These are phyloP conservation scores for Persicaria tinctoria DNA, from an alignment of 148 eudicot species.

Conservation along the genomic window DNA sequence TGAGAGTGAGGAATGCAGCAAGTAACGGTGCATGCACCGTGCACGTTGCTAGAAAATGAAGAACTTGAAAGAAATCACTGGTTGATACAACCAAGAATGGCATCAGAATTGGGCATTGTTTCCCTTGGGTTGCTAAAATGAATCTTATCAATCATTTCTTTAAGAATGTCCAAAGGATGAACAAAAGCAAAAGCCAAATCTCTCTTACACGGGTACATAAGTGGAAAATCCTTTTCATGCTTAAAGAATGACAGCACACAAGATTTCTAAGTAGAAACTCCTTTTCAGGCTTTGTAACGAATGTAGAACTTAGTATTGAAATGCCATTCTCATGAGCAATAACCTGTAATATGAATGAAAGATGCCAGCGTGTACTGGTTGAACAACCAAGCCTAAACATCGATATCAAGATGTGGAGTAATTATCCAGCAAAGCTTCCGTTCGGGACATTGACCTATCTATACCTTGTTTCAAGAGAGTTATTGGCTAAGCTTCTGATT, in stretches of 20 bases:
- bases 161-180: background rate
- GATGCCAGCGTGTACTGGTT: background rate
- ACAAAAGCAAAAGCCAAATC: no score
- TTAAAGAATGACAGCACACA: no score
- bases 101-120: background rate
- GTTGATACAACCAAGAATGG: no score
- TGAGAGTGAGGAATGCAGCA: background rate
- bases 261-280: background rate
- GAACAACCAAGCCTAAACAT: background rate
- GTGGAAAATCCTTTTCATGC: no score
- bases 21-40: background rate
- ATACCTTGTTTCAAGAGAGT: background rate
- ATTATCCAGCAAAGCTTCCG: background rate
- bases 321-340: background rate
- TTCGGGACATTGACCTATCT: background rate
- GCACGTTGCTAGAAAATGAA: no score
- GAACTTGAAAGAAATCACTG: no score
- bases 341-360: background rate
- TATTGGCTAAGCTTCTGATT: background rate
- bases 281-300: background rate
- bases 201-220: no score
- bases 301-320: background rate
- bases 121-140: background rate
- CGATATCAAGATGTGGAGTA: background rate
- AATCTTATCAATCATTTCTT: background rate